Base-by-base conservation (phyloP, 208 protist species). In the Trypanosoma congolense region DNA sequence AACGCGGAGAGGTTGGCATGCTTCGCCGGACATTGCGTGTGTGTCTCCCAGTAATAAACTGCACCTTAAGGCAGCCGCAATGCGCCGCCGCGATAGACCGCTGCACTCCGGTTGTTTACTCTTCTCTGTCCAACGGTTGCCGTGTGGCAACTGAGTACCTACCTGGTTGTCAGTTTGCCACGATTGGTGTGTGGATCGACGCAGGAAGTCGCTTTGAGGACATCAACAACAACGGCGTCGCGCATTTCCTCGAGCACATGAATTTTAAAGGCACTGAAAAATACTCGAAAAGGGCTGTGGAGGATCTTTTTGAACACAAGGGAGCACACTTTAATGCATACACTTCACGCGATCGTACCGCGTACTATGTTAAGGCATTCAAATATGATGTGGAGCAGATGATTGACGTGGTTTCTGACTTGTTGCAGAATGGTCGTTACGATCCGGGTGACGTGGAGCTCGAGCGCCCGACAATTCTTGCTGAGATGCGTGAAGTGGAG, bases 221-320 rank as follows among this genome's bases (percentile, higher is more conserved):
- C 18, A 69, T 90, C n/a, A 59, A 83, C 22, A 99, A 97, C 80
- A 99, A 98, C 74, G 98, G 98, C 44, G 89, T 96, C 18, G 98
- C 98, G 25, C 98, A 99, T 65, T 99, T 99, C 60, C 80, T 99
- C 1, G 97, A 99, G 80, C 97, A 99, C 76, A 97, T 99, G 93
- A 92, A 96, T 65, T 99, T 99, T 76, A 99, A 99, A 56, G 97
- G 97, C 25, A 98, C 97, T 4, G 61, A 77, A 4, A 86, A 71
- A 22, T 95, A 96, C 61, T 89, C 92, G 4, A 89, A 94, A 64
- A 28, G 71, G 14, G 77, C 92, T n/a, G 80, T 98, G 47, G 97
- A 99, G 74, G 53, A 71, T 26, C 63, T 96, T 36, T 91, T 99
- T 45, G 97, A 99, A 86, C 89, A 97, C 38, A 96, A 95, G 60